Percentiles rank a stretch among this genome's conserved stretches.
Evolutionary conservation across 495 filamentous ascomycete species (phyloP).

Genomic region (Elasticomyces elasticus): DNA sequence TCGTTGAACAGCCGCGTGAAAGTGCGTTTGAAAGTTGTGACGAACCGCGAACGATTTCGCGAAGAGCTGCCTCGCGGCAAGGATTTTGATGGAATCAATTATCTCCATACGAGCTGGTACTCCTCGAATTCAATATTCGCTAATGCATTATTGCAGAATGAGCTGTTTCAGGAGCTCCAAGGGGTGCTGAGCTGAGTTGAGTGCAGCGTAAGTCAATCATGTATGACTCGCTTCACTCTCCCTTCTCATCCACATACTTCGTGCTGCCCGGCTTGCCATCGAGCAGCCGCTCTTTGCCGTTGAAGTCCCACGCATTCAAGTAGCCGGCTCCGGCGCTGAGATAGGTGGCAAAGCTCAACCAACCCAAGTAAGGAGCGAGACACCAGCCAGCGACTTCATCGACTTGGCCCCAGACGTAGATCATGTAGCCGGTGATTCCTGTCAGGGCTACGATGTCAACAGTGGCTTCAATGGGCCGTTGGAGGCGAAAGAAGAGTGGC

Average conservation of each 20-base stretch:
- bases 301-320: conserved; percentile 66
- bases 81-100: too few relatives aligned
- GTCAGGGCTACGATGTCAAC: conserved; percentile 64
- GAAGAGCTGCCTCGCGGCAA: too few relatives aligned
- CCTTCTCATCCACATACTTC: conserved; percentile 37
- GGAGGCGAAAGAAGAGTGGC: conserved; percentile 78
- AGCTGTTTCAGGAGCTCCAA: too few relatives aligned
- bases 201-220: too few relatives aligned
- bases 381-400: conserved; percentile 63
- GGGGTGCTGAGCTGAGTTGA: too few relatives aligned
- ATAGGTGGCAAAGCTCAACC: conserved; percentile 79
- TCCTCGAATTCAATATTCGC: too few relatives aligned
- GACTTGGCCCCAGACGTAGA: conserved; percentile 62
- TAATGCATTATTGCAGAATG: too few relatives aligned
- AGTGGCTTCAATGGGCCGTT: conserved; percentile 60
- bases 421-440: conserved; percentile 57
- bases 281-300: conserved; percentile 31
- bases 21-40: too few relatives aligned
- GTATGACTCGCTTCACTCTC: background rate
- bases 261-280: conserved; percentile 23
- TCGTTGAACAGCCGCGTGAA: too few relatives aligned
- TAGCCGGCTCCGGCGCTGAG: conserved; percentile 60
- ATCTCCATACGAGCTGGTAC: too few relatives aligned
- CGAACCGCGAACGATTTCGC: too few relatives aligned
- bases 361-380: conserved; percentile 67